phyloP scores from a whole-genome alignment of 192 early-diverging fungal species.

The Pilaira anomala region DNA sequence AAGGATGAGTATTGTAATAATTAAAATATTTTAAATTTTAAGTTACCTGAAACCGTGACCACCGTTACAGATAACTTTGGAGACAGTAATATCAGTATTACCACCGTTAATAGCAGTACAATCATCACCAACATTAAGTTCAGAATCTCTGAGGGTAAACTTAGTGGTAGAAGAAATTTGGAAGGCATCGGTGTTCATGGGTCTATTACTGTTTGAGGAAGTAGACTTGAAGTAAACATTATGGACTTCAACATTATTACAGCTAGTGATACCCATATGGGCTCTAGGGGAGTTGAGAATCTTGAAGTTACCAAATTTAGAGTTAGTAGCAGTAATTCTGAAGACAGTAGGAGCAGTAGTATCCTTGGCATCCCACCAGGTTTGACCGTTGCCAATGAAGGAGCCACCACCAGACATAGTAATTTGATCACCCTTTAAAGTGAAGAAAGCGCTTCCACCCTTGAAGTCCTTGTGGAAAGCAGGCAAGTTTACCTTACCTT shows the following conservation, averaged over 20 bases:
- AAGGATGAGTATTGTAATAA: too few relatives aligned
- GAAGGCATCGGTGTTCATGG: constrained; percentile 48
- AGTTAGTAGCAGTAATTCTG: constrained; percentile 11
- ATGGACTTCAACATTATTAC: constrained; percentile 5
- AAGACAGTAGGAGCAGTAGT: constrained; percentile 20
- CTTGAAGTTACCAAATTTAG: constrained; percentile 20
- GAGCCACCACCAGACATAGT: constrained; percentile 17
- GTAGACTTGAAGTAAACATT: constrained; percentile 16
- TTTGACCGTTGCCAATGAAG: constrained; percentile 24
- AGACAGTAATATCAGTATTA: constrained; percentile 40
- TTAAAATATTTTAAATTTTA: too few relatives aligned
- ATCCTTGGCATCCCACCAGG: constrained; percentile 20
- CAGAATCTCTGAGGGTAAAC: constrained; percentile 33
- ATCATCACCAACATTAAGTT: constrained; percentile 48
- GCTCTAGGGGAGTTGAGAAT: constrained; percentile 23
- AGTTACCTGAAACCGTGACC: constrained; percentile 20
- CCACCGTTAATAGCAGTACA: constrained; percentile 51
- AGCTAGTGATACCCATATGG: constrained; percentile 18
- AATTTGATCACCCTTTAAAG: constrained; percentile 14
- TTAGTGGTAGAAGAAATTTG: constrained; percentile 32
- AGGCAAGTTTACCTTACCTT: constrained; percentile 17
- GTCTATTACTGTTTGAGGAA: constrained; percentile 20
- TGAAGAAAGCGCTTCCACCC: constrained; percentile 13
- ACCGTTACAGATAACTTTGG: constrained; percentile 35
- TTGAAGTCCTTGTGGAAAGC: constrained; percentile 1